Evolutionary conservation across 768 basidiomycete genomes (phyloP).

Genomic region (Paxillus rubicundulus): DNA sequence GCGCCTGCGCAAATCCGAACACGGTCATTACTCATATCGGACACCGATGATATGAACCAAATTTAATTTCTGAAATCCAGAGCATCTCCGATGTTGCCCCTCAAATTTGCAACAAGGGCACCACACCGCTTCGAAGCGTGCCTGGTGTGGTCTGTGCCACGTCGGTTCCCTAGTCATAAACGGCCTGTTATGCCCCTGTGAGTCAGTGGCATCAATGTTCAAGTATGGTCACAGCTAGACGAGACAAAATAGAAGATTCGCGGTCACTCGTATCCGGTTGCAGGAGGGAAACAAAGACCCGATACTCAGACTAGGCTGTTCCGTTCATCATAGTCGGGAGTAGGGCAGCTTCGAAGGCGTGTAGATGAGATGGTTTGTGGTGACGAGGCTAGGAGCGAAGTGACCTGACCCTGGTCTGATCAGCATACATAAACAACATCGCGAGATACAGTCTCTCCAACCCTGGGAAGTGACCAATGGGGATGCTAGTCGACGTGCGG

Average conservation of each 20-base stretch:
- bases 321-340: constrained; percentile 24
- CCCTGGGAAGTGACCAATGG: constrained; percentile 27
- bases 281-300: constrained; percentile 13
- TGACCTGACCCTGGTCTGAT: constrained; percentile 18
- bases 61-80: not conserved
- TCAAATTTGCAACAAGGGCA: constrained; percentile 8
- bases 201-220: too few species aligned
- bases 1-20: too few species aligned
- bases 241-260: not conserved
- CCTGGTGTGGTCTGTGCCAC: not conserved
- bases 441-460: constrained; percentile 27
- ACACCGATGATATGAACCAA: too few species aligned
- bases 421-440: not conserved
- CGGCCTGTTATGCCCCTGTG: too few species aligned
- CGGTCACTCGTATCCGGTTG: constrained; percentile 4
- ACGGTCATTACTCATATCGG: too few species aligned
- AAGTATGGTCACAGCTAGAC: too few species aligned
- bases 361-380: constrained; percentile 23
- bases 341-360: constrained; percentile 5
- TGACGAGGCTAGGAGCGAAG: constrained; percentile 19
- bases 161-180: constrained; percentile 30
- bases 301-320: constrained; percentile 12
- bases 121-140: not conserved
- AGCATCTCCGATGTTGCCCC: not conserved
- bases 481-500: constrained; percentile 14